Base-by-base conservation (phyloP, 1,139 yeast genomes). In the Candida frijolesensis region DNA sequence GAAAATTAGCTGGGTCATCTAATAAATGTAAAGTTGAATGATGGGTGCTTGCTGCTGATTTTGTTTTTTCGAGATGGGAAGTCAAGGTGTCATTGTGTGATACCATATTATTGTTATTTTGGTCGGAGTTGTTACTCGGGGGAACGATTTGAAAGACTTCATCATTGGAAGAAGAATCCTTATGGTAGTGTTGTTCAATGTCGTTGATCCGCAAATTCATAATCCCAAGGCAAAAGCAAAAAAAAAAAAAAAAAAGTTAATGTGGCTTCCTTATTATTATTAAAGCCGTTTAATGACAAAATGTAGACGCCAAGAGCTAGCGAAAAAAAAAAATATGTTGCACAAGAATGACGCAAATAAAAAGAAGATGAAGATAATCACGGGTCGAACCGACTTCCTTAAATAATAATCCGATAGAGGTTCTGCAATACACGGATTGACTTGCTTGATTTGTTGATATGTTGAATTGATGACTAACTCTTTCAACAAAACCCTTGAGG, bases 1-100 rank as follows among this genome's bases (percentile, higher is more conserved):
- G 71, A 40, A 63, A 66, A 44, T 48, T 49, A 8, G 47, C 49
- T 9, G 67, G 66, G 44, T 64, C 63, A 43, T 57, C 58, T 27
- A 57, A 37, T 27, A 49, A 45, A 33, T 46, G 50, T 30, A 22
- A 43, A 14, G 39, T 32, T 10, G 38, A 32, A 18, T 42, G 45
- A 18, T 32, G 18, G 12, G 45, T 32, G 11, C 38, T 42, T 14
- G 37, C 25, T 8, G 41, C 15, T n/a, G 30, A 22, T 34, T 34
- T 43, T 2, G 15, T 15, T 34, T 34, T 43, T 14, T 19, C 19
- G 14, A 40, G 10, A 11, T 40, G 22, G 33, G 29, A 22, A 2
- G 11, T 12, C 12, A 40, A 14, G 12, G 35, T 29, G 3, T 39
- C 16, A 11, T 12, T 11, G 11, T 25, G 22, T 15, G 8, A 25